Conservation (phyloP, 179 eudicot genomes). For the Beta corolliflora region DNA sequence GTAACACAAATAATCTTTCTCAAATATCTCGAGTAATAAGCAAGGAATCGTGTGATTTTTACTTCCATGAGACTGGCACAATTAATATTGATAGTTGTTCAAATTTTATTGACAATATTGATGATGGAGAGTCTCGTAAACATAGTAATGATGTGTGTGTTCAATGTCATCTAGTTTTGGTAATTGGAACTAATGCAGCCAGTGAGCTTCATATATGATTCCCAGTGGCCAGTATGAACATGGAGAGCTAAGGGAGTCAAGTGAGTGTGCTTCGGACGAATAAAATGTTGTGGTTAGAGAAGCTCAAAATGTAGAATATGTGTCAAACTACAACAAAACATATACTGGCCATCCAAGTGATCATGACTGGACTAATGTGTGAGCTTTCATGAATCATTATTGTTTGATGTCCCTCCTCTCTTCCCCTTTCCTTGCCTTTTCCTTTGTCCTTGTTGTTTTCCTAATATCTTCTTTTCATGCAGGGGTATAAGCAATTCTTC, state of each 20-base stretch:
- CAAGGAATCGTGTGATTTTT: constrained; percentile 11
- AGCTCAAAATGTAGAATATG: constrained; percentile 28
- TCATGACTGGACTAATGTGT: neutral
- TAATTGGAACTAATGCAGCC: constrained; percentile 11
- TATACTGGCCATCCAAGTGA: constrained; percentile 10
- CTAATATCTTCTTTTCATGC: neutral
- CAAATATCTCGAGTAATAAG: neutral
- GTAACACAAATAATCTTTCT: neutral
- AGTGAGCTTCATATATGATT: constrained; percentile 31
- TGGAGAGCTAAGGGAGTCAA: constrained; percentile 43
- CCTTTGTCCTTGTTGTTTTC: neutral
- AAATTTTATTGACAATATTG: constrained; percentile 8
- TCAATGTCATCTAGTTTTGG: constrained; percentile 14
- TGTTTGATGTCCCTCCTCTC: neutral
- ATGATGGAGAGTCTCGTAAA: constrained; percentile 6
- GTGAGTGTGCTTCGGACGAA: constrained; percentile 33
- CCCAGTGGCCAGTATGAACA: constrained; percentile 51
- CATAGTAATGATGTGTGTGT: constrained; percentile 2
- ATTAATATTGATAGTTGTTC: constrained; percentile 2
- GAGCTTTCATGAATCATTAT: neutral
- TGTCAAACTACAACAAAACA: constrained; percentile 17
- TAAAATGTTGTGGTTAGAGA: constrained; percentile 27
- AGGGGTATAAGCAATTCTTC: neutral
- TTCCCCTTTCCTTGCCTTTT: neutral
- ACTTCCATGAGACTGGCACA: constrained; percentile 1